A percentile compares a stretch with the other conserved stretches of the same genome.
phyloP scores from a whole-genome alignment of 495 filamentous ascomycete species.

The Talaromyces adpressus region DNA sequence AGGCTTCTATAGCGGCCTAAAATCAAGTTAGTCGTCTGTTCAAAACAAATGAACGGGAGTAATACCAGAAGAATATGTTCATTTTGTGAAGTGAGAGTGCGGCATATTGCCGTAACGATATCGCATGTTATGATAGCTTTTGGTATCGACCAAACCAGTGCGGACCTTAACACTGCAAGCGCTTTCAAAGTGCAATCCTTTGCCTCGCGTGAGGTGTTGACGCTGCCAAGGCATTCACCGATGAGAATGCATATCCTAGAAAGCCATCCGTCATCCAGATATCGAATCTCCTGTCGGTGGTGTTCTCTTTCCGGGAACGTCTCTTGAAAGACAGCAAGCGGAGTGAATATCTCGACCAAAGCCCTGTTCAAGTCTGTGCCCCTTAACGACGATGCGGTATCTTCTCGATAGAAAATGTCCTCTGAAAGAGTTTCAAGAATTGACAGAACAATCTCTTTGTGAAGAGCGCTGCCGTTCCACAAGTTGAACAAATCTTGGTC shows the following conservation, averaged over 20 bases:
- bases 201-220: constrained; percentile 56
- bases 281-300: constrained; percentile 53
- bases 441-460: constrained; percentile 73
- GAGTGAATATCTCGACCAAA: constrained; percentile 88
- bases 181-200: constrained; percentile 60
- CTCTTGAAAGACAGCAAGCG: constrained; percentile 64
- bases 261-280: constrained; percentile 81
- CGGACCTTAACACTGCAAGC: constrained; percentile 66
- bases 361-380: constrained; percentile 78
- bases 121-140: constrained; percentile 65
- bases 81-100: constrained; percentile 63
- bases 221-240: constrained; percentile 59
- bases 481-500: constrained; percentile 72
- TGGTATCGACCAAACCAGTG: constrained; percentile 77
- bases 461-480: constrained; percentile 67
- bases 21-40: constrained; percentile 16
- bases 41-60: not conserved
- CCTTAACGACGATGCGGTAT: constrained; percentile 73
- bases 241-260: constrained; percentile 68
- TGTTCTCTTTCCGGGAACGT: constrained; percentile 62
- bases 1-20: constrained; percentile 74
- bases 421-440: constrained; percentile 92
- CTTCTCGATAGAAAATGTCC: constrained; percentile 87
- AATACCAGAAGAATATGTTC: constrained; percentile 67
- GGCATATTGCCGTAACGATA: constrained; percentile 65